Base-by-base conservation (phyloP, 257 asterid genomes). In the Scutellaria minor region DNA sequence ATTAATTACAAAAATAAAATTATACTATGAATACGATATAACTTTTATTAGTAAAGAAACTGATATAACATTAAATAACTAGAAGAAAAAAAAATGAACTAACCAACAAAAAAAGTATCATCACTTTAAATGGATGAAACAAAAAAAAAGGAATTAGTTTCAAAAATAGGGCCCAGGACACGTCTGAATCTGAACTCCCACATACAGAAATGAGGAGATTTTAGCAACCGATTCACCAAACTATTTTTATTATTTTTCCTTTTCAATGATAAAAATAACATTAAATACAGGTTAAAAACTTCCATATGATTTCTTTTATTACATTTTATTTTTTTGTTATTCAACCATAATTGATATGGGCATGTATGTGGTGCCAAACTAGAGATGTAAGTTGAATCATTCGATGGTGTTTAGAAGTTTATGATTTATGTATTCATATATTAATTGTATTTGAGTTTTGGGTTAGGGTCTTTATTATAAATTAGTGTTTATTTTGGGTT, bases 141-240 rank as follows among this genome's bases (percentile, higher is more conserved):
- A 47, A 15, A 20, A 40, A 40, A 35, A 14, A 39, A 13, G 20
- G 41, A 58, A 41, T 35, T 13, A 47, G 31, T 47, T 46, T 3
- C 7, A 67, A 8, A 39, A 15, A 45, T 66, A 50, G 40, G 46
- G 74, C 6, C 39, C 8, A 48, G 59, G 18, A 3, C 56, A 37
- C 76, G 76, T 76, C 45, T 44, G 8, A 13, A 4, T 46, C 59
- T 47, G 56, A 64, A 56, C 20, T 77, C 9, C 55, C 27, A 6
- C 9, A 31, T 14, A 54, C 24, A 20, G 64, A 6, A 47, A 64
- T 53, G 35, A 44, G 53, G 6, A 4, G 7, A 7, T 42, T 54
- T 18, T 56, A 20, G 53, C 71, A 61, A 56, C 68, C 64, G 39
- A 48, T 12, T 40, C 45, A 48, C 70, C 64, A 11, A 53, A 51